Evolutionary conservation across 768 basidiomycete genomes (phyloP).

Genomic region (Leccinum broughii): DNA sequence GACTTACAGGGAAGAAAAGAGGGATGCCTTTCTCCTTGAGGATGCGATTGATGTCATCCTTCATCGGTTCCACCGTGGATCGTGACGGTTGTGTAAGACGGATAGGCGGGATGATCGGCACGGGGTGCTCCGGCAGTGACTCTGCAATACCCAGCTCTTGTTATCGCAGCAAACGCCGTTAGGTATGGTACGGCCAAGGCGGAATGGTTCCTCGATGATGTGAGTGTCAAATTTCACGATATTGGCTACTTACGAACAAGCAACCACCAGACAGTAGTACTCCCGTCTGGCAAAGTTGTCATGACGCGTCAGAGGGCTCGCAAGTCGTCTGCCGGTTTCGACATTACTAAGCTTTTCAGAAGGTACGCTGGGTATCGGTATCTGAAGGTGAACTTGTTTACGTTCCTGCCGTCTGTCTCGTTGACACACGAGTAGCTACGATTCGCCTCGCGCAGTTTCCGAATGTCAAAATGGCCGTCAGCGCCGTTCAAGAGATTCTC

Average conservation of each 20-base stretch:
- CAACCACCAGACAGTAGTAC: constrained; percentile 66
- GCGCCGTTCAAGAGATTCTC: constrained; percentile 80
- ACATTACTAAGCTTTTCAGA: constrained; percentile 88
- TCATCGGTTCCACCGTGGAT: neutral
- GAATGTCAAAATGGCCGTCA: constrained; percentile 72
- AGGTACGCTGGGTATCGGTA: constrained; percentile 82
- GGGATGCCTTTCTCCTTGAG: no score
- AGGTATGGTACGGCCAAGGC: constrained; percentile 86
- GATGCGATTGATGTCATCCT: no score
- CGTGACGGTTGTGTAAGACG: constrained; percentile 43
- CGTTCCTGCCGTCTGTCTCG: neutral
- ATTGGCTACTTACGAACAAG: neutral
- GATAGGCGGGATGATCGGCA: constrained; percentile 88
- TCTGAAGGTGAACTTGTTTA: constrained; percentile 59
- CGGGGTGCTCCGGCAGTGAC: constrained; percentile 82
- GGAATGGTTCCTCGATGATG: constrained; percentile 85
- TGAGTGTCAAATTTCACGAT: constrained; percentile 34
- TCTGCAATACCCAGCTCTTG: constrained; percentile 12
- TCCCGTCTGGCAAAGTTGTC: constrained; percentile 83
- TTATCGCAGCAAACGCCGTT: constrained; percentile 67
- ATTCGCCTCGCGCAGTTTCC: constrained; percentile 85
- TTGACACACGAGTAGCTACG: constrained; percentile 52
- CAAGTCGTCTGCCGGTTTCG: constrained; percentile 88
- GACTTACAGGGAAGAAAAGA: no score
- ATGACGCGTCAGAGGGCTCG: constrained; percentile 79